Conservation (phyloP, 192 early-diverging fungal genomes). For the Mortierella claussenii region DNA sequence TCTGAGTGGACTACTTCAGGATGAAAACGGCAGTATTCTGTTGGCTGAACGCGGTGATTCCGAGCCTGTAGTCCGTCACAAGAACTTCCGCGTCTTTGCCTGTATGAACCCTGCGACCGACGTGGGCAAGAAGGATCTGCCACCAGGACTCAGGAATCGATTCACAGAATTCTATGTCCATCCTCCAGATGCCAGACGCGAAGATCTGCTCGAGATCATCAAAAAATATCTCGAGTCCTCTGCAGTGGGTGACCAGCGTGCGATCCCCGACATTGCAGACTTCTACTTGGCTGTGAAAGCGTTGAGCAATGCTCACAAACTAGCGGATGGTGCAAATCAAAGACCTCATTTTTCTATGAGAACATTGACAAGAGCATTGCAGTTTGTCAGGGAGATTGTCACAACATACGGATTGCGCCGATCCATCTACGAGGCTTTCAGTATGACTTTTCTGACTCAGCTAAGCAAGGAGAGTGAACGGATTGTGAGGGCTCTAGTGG, state of each 20-base stretch:
- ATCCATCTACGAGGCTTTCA: conserved; percentile 91
- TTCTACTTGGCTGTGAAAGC: conserved; percentile 86
- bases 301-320: conserved; percentile 70
- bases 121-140: conserved; percentile 96
- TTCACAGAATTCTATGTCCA: conserved; percentile 98
- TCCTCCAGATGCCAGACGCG: conserved; percentile 81
- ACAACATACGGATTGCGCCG: conserved; percentile 83
- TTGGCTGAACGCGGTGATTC: conserved; percentile 93
- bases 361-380: conserved; percentile 88
- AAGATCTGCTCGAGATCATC: conserved; percentile 88
- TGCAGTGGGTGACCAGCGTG: conserved; percentile 64
- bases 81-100: conserved; percentile 93
- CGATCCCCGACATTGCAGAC: conserved; percentile 75
- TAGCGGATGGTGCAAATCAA: conserved; percentile 92
- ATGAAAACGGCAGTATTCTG: conserved; percentile 80
- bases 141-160: conserved; percentile 88
- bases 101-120: conserved; percentile 99
- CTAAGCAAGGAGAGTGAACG: conserved; percentile 76
- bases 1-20: conserved; percentile 89
- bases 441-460: conserved; percentile 96
- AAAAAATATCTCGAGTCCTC: conserved; percentile 77
- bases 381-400: conserved; percentile 78
- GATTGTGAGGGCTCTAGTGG: conserved; percentile 64
- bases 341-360: conserved; percentile 93
- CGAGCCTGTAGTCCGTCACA: conserved; percentile 86